phyloP scores from a whole-genome alignment of 805 yeast species.

The Jamesozyma jinghongensis region DNA sequence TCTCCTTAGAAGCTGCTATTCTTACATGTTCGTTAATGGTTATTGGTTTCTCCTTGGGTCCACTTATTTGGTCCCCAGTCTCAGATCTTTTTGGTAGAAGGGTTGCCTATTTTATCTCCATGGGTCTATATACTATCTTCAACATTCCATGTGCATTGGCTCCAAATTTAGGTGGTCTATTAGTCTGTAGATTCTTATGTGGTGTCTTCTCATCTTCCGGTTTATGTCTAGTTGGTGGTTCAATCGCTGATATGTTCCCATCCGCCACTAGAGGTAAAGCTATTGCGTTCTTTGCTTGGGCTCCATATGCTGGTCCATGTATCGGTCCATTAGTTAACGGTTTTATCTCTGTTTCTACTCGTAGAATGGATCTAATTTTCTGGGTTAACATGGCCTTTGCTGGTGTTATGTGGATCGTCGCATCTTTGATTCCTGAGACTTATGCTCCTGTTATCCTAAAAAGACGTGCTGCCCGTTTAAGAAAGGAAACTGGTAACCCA shows the following conservation, averaged over 20 bases:
- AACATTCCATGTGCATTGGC: constrained; percentile 83
- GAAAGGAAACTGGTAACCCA: constrained; percentile 73
- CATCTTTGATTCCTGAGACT: constrained; percentile 75
- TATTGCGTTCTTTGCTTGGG: constrained; percentile 83
- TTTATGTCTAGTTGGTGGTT: constrained; percentile 80
- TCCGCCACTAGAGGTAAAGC: constrained; percentile 76
- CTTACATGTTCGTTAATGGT: constrained; percentile 82
- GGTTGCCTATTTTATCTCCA: constrained; percentile 70
- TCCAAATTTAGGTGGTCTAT: constrained; percentile 69
- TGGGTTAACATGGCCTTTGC: constrained; percentile 94
- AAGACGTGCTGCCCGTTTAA: constrained; percentile 51
- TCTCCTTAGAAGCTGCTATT: constrained; percentile 68
- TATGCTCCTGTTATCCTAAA: constrained; percentile 75
- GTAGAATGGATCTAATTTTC: constrained; percentile 57
- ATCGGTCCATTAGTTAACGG: constrained; percentile 85
- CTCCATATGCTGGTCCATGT: constrained; percentile 91
- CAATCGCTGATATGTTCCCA: constrained; percentile 83
- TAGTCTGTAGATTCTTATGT: constrained; percentile 76
- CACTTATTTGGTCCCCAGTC: constrained; percentile 81
- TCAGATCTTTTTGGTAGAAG: constrained; percentile 81
- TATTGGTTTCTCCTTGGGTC: constrained; percentile 79
- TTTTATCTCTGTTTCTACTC: constrained; percentile 66
- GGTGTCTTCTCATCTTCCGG: constrained; percentile 84
- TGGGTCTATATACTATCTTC: constrained; percentile 65
- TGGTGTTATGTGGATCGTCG: constrained; percentile 68